Conservation (phyloP, 1,284 basidiomycete genomes). For the Cerrena zonata region DNA sequence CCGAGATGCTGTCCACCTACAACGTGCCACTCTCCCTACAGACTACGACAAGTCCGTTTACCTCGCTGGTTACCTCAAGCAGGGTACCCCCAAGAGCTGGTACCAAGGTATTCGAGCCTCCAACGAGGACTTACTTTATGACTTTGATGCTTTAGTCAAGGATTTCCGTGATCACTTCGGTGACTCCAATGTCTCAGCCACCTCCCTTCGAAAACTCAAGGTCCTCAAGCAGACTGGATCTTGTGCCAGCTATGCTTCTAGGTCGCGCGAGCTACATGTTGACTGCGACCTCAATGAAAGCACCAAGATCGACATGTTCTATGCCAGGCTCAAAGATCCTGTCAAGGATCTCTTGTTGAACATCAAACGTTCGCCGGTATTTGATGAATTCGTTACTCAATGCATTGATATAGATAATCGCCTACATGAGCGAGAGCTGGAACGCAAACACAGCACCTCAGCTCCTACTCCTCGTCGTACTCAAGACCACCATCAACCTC, state of each 20-base stretch:
- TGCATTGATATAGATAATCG: background rate
- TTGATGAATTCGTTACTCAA: background rate
- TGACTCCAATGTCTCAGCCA: background rate
- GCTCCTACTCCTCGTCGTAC: background rate
- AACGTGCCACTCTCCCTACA: background rate
- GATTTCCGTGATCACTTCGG: background rate
- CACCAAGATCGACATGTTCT: background rate
- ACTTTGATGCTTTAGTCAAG: background rate
- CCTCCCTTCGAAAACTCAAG: background rate
- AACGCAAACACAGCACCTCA: background rate
- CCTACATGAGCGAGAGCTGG: background rate
- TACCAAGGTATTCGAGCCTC: too few relatives aligned
- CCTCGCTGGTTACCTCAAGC: background rate
- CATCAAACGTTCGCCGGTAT: background rate
- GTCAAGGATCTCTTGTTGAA: background rate
- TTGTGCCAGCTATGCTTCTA: background rate
- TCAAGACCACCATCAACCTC: background rate
- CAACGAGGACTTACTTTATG: too few relatives aligned
- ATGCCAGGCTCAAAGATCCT: background rate
- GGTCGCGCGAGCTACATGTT: background rate
- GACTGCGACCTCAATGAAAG: background rate
- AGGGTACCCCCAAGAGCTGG: background rate
- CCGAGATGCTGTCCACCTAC: background rate
- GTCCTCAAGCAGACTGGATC: background rate
- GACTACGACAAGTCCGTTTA: background rate